Evolutionary conservation across 2,329 filamentous ascomycete genomes (phyloP), one percentile per base, ranked within the genome.

Genomic region (Elsinoe batatas): DNA sequence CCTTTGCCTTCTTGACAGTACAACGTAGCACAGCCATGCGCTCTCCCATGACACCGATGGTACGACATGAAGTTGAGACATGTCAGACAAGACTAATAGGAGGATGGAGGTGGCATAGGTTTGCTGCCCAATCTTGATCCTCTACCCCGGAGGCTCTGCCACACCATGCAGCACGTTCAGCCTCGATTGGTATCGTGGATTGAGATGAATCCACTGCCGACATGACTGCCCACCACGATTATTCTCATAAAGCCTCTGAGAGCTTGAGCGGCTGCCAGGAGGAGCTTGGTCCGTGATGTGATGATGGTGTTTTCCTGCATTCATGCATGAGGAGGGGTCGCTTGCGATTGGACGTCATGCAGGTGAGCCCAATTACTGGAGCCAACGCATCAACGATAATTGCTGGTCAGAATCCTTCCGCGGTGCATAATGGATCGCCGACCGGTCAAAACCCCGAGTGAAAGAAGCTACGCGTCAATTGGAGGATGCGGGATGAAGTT

Each of bases 1-100:
- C 44, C 33, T 49, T 20, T 35, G 44, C 44, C 32, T 49, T 35
- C n/a, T 49, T 49, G 44, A n/a, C 44, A 49, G 44, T 35, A 17
- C 22, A 7, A 49, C 30, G 44, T 49, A 49, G 17, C 44, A 49
- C 44, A 13, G 33, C 44, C 12, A n/a, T 35, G 30, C 12, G 44
- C 44, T n/a, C 44, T n/a, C 22, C n/a, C 20, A 35, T 49, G 44
- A 49, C 44, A 15, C 5, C 13, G 44, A 49, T 8, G 15, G 13
- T 10, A 33, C 26, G 44, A 20, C 12, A 26, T 13, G 44, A 18
- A 33, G 44, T 26, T 17, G 17, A n/a, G 26, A 33, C 26, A 15
- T 49, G 30, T 49, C 22, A 17, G 13, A 35, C 26, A 49, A 33
- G 44, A 49, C 17, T 26, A 33, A 35, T 13, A 49, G 26, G 26